Evolutionary conservation across 2,329 filamentous ascomycete genomes (phyloP).

Genomic region (Colletotrichum costaricense): DNA sequence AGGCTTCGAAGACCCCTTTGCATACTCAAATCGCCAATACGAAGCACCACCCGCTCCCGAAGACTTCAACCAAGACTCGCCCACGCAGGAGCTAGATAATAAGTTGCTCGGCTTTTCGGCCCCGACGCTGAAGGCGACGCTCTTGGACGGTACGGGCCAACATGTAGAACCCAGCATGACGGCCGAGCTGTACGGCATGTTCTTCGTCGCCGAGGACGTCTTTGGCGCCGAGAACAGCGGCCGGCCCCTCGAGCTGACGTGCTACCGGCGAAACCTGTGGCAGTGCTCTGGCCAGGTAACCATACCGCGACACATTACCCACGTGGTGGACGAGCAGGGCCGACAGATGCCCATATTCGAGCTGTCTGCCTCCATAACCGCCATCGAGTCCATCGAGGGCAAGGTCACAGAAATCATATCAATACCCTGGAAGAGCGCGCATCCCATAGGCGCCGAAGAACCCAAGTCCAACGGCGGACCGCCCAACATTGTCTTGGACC

Average conservation of each 20-base stretch:
- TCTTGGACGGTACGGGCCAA: slow-evolving; percentile 75
- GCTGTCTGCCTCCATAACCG: slow-evolving; percentile 84
- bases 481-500: slow-evolving; percentile 65
- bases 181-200: slow-evolving; percentile 88
- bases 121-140: slow-evolving; percentile 67
- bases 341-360: slow-evolving; percentile 82
- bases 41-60: slow-evolving; percentile 57
- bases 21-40: slow-evolving; percentile 63
- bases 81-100: slow-evolving; percentile 70
- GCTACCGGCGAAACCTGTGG: slow-evolving; percentile 94
- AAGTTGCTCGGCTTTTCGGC: slow-evolving; percentile 81
- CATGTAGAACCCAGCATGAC: slow-evolving; percentile 71
- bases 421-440: slow-evolving; percentile 91
- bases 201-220: slow-evolving; percentile 86
- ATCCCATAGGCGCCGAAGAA: slow-evolving; percentile 63
- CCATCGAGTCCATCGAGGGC: slow-evolving; percentile 91
- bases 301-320: slow-evolving; percentile 77
- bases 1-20: slow-evolving; percentile 76
- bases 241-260: slow-evolving; percentile 84
- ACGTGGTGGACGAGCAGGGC: slow-evolving; percentile 79
- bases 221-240: slow-evolving; percentile 70
- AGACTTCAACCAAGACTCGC: slow-evolving; percentile 57
- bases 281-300: slow-evolving; percentile 92
- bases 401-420: slow-evolving; percentile 95
- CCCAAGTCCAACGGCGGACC: slow-evolving; percentile 62